Evolutionary conservation across 768 basidiomycete genomes (phyloP).

Genomic region (Rubroboletus satanas): DNA sequence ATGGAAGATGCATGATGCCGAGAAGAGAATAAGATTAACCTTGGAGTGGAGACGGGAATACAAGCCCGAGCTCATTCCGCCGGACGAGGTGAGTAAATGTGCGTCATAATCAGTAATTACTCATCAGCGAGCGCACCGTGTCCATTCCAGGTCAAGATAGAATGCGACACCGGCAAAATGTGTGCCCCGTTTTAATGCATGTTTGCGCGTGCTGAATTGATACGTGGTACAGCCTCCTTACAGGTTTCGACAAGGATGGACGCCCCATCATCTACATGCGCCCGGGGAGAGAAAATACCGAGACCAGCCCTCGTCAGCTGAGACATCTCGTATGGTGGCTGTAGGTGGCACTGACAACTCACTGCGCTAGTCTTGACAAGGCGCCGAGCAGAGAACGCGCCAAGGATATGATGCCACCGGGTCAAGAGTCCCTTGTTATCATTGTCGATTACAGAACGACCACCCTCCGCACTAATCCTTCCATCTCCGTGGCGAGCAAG

Average conservation of each 20-base stretch:
- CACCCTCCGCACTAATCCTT: conserved; percentile 79
- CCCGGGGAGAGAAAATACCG: conserved; percentile 83
- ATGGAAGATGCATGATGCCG: conserved; percentile 74
- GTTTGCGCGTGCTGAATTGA: background rate
- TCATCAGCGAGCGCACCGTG: background rate
- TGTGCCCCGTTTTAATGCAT: conserved; percentile 32
- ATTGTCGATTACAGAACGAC: conserved; percentile 83
- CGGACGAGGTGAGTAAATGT: conserved; percentile 53
- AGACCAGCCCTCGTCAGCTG: conserved; percentile 71
- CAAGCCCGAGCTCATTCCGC: conserved; percentile 79
- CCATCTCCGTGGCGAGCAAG: conserved; percentile 75
- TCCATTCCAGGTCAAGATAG: conserved; percentile 53
- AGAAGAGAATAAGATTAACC: conserved; percentile 73
- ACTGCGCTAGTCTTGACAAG: conserved; percentile 5
- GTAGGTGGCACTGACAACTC: conserved; percentile 41
- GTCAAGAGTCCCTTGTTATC: conserved; percentile 79
- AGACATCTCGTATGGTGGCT: conserved; percentile 84
- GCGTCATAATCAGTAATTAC: background rate
- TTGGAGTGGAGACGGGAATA: conserved; percentile 83
- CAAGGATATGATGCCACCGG: conserved; percentile 82
- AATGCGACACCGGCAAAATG: conserved; percentile 88
- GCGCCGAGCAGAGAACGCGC: conserved; percentile 67
- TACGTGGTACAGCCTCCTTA: conserved; percentile 55
- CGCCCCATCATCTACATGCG: conserved; percentile 89
- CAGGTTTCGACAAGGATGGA: conserved; percentile 82